These are phyloP conservation scores for Aspergillus sp. DNA, from an alignment of 2,329 filamentous ascomycete genomes.

Conservation along the genomic window DNA sequence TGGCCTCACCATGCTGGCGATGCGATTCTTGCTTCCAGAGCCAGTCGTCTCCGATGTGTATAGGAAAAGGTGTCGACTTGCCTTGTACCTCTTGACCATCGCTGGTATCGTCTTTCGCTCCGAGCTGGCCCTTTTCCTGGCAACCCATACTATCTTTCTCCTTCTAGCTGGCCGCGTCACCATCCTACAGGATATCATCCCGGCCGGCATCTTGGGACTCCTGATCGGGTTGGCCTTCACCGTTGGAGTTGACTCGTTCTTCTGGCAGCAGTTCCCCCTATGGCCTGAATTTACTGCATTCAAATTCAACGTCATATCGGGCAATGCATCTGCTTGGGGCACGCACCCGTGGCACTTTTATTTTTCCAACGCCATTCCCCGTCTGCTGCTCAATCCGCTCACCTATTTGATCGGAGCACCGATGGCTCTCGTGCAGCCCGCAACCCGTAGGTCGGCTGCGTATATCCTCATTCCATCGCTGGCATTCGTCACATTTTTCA, in stretches of 20 bases:
- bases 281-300: constrained; percentile 93
- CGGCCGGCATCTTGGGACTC: constrained; percentile 62
- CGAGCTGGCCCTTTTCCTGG: constrained; percentile 78
- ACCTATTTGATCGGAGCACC: constrained; percentile 51
- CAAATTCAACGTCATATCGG: constrained; percentile 82
- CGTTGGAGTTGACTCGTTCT: constrained; percentile 79
- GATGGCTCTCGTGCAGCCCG: constrained; percentile 47
- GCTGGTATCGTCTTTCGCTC: constrained; percentile 83
- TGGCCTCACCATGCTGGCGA: constrained; percentile 50
- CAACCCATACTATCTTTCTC: constrained; percentile 61
- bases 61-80: constrained; percentile 54
- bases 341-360: constrained; percentile 83
- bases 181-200: constrained; percentile 53
- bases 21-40: constrained; percentile 48
- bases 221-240: constrained; percentile 64
- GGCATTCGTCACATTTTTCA: constrained; percentile 74
- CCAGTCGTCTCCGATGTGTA: constrained; percentile 15
- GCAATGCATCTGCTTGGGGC: constrained; percentile 83
- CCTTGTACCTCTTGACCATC: constrained; percentile 71
- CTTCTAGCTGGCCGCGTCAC: constrained; percentile 53
- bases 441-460: constrained; percentile 48
- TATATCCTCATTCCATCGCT: constrained; percentile 61
- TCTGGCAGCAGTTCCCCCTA: constrained; percentile 74
- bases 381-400: constrained; percentile 77
- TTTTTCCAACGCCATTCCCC: constrained; percentile 73